A percentile compares a stretch with the other conserved stretches of the same genome.
Conservation (phyloP, 345 rosid species). For the Cardiospermum halicacabum region DNA sequence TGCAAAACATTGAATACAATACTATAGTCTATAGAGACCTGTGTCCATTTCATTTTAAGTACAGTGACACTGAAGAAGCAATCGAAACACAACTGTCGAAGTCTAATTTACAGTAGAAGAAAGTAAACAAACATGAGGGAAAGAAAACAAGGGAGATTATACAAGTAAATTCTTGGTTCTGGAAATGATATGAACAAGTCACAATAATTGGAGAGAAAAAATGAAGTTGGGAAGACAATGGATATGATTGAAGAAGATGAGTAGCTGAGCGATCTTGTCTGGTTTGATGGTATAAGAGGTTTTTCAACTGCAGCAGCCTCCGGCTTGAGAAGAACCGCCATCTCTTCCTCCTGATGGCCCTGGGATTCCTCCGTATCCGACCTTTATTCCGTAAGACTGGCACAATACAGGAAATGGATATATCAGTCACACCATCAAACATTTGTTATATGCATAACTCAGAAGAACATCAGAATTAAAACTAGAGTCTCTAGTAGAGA, state of each 20-base stretch:
- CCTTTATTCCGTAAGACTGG: slow-evolving; percentile 95
- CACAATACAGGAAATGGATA: background rate
- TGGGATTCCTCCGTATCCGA: slow-evolving; percentile 92
- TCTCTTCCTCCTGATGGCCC: slow-evolving; percentile 94
- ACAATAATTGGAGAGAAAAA: background rate
- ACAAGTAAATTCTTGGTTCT: slow-evolving; percentile 5
- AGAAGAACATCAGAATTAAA: background rate
- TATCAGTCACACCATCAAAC: slow-evolving; percentile 16
- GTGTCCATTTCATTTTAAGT: background rate
- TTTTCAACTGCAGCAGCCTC: slow-evolving; percentile 83
- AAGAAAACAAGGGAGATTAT: too few species aligned
- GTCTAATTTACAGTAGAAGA: slow-evolving; percentile 12
- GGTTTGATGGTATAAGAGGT: background rate
- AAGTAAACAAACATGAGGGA: background rate
- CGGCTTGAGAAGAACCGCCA: slow-evolving; percentile 71
- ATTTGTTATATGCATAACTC: background rate
- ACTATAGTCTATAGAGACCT: background rate
- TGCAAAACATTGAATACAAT: background rate
- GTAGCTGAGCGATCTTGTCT: slow-evolving; percentile 3
- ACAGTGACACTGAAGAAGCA: background rate
- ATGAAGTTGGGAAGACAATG: background rate
- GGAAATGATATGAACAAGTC: slow-evolving; percentile 11
- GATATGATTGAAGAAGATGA: background rate
- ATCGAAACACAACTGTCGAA: background rate
- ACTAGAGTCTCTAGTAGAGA: background rate